A percentile compares a stretch with the other conserved stretches of the same genome.
Conservation (phyloP, 306 rosid species). For the Vicia villosa region DNA sequence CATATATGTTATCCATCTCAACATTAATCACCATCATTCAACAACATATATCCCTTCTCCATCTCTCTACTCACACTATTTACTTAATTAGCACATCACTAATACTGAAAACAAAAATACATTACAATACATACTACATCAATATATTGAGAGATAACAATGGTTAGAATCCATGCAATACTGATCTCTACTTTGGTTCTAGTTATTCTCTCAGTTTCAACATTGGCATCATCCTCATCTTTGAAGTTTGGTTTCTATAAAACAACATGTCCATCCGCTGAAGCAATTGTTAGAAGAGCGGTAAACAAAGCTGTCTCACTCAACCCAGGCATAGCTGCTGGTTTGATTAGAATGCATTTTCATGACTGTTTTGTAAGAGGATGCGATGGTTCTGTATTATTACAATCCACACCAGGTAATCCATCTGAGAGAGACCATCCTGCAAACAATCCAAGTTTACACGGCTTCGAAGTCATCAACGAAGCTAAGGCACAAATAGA, state of each 20-base stretch:
- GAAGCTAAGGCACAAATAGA: conserved; percentile 47
- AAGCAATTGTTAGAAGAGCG: conserved; percentile 46
- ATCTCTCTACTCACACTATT: neutral
- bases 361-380: conserved; percentile 55
- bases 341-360: conserved; percentile 52
- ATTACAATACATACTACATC: neutral
- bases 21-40: neutral
- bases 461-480: conserved; percentile 50
- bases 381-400: conserved; percentile 46
- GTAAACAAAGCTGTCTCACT: conserved; percentile 45
- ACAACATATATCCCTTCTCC: neutral
- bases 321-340: conserved; percentile 46
- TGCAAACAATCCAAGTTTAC: conserved; percentile 48
- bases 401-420: conserved; percentile 35
- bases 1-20: conserved; percentile 17
- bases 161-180: conserved; percentile 22
- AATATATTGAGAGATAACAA: neutral
- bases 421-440: conserved; percentile 48
- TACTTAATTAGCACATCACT: neutral
- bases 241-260: conserved; percentile 38
- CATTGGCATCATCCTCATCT: conserved; percentile 38
- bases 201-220: conserved; percentile 28
- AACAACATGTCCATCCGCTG: conserved; percentile 42
- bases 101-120: conserved; percentile 1
- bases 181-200: conserved; percentile 34